These are phyloP conservation scores for Aspergillus sp. DNA, from an alignment of 2,329 filamentous ascomycete genomes.

Conservation along the genomic window DNA sequence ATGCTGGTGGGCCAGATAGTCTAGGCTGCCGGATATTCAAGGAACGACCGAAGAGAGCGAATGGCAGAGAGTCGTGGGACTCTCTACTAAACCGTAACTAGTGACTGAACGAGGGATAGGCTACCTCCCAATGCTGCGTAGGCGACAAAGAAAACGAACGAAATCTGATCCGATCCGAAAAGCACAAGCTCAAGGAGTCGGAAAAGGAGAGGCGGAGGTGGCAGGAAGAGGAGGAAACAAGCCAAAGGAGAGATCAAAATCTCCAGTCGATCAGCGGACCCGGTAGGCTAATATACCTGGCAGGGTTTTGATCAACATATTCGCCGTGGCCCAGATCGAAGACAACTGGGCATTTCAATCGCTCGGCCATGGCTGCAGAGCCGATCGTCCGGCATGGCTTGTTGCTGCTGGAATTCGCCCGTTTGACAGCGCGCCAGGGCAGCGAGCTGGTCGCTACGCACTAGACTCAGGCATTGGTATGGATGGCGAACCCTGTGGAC, in stretches of 20 bases:
- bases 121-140: not conserved
- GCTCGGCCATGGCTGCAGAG: not conserved
- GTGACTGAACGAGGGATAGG: not conserved
- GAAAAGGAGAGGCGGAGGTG: slow-evolving; percentile 1
- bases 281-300: slow-evolving; percentile 6
- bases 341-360: not conserved
- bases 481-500: not conserved
- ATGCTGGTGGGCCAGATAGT: too few species aligned
- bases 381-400: not conserved
- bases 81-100: too few species aligned
- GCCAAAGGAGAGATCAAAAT: slow-evolving; percentile 6
- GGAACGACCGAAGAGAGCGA: not conserved
- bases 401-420: not conserved
- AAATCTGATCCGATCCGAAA: not conserved
- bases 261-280: not conserved
- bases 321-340: slow-evolving; percentile 6
- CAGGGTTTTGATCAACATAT: slow-evolving; percentile 17
- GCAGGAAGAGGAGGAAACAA: slow-evolving; percentile 13
- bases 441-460: not conserved
- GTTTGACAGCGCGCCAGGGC: not conserved
- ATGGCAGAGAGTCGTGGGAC: not conserved
- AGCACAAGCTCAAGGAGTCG: not conserved
- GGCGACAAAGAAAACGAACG: slow-evolving; percentile 2
- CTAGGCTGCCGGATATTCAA: too few species aligned
- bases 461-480: not conserved